These are phyloP conservation scores for Auricularia heimuer DNA, from an alignment of 768 basidiomycete genomes.

Conservation along the genomic window DNA sequence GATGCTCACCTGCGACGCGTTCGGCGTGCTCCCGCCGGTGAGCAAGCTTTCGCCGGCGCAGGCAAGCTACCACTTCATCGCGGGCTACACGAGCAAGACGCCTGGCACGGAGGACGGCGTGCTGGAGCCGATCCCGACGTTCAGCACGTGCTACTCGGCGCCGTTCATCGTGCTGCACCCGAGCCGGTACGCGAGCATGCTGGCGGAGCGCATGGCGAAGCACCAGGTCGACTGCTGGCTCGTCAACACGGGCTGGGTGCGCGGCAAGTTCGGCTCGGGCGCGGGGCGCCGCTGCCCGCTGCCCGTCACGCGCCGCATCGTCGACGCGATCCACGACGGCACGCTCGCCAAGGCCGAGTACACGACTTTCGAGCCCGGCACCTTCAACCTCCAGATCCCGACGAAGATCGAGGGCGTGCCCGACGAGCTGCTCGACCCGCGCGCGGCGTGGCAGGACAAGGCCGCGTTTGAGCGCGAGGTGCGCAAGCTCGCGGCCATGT, in stretches of 20 bases:
- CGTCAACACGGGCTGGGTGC: conserved; percentile 97
- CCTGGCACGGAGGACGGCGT: conserved; percentile 99
- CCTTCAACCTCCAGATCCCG: conserved; percentile 81
- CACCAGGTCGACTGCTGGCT: conserved; percentile 92
- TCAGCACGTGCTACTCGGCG: conserved; percentile 97
- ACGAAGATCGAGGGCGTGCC: conserved; percentile 79
- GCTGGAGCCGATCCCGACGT: conserved; percentile 95
- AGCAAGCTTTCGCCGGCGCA: conserved; percentile 87
- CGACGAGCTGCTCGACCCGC: conserved; percentile 81
- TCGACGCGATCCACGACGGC: conserved; percentile 94
- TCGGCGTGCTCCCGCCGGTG: conserved; percentile 95
- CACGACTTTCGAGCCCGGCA: conserved; percentile 55
- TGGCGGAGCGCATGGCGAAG: conserved; percentile 86
- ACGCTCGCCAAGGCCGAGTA: conserved; percentile 79
- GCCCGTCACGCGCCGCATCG: conserved; percentile 90
- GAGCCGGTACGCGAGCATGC: conserved; percentile 92
- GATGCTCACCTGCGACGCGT: conserved; percentile 97
- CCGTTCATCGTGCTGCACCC: conserved; percentile 99
- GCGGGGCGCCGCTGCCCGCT: conserved; percentile 89
- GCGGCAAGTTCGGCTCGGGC: conserved; percentile 75
- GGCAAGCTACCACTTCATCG: conserved; percentile 95
- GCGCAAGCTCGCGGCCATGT: conserved; percentile 85
- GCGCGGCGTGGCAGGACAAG: conserved; percentile 78
- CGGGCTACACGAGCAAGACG: conserved; percentile 95
- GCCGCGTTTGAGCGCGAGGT: conserved; percentile 85